A percentile compares a stretch with the other conserved stretches of the same genome.
These are phyloP conservation scores for Xanthoceras sorbifolium DNA, from an alignment of 345 rosid genomes.

Conservation along the genomic window DNA sequence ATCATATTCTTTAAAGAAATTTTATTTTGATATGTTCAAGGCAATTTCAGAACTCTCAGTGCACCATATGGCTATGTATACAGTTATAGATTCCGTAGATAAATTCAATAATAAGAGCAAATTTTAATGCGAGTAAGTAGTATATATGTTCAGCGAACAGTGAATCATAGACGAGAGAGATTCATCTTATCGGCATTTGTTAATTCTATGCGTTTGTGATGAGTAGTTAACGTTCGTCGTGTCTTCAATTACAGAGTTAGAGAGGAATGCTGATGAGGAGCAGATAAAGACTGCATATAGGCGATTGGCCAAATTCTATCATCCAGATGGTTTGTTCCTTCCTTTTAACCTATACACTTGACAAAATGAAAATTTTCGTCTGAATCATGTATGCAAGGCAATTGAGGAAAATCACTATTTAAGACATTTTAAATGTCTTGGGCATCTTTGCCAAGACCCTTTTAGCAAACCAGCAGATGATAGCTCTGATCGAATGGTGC, in stretches of 20 bases:
- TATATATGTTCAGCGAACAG: background rate
- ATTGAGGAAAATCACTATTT: background rate
- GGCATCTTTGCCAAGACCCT: background rate
- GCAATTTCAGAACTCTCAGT: background rate
- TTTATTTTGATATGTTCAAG: background rate
- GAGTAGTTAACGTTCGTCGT: background rate
- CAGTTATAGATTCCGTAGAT: no score
- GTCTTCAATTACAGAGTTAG: constrained; percentile 58
- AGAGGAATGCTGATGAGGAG: constrained; percentile 80
- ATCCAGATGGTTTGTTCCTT: constrained; percentile 82
- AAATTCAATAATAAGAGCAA: no score
- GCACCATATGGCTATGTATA: no score
- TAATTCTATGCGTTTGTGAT: background rate
- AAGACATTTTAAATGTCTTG: background rate
- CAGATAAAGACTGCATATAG: constrained; percentile 85
- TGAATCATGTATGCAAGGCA: background rate
- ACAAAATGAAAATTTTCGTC: background rate
- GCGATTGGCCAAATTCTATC: constrained; percentile 88
- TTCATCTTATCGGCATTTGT: background rate
- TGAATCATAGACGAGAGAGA: background rate
- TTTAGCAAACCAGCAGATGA: background rate
- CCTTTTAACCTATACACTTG: background rate
- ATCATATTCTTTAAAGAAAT: background rate
- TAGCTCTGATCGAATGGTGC: background rate
- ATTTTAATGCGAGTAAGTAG: background rate